These are phyloP conservation scores for Cladosporium velox DNA, from an alignment of 2,329 filamentous ascomycete genomes.

Conservation along the genomic window DNA sequence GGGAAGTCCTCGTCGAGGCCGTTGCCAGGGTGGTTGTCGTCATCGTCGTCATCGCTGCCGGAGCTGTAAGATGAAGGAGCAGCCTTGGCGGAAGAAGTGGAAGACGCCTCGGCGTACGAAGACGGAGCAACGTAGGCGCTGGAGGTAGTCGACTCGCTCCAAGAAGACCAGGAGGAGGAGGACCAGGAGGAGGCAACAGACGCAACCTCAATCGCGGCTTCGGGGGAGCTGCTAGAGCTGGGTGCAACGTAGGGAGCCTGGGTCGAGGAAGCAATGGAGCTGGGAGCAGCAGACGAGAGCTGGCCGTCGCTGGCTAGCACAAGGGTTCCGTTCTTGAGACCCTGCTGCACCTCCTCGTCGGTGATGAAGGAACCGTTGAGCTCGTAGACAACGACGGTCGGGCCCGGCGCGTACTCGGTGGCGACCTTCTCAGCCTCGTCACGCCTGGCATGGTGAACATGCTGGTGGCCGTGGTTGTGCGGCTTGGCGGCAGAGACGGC, in stretches of 20 bases:
- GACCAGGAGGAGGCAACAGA: conserved; percentile 1
- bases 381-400: conserved; percentile 70
- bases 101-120: conserved; percentile 24
- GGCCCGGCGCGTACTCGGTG: conserved; percentile 59
- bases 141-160: conserved; percentile 33
- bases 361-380: conserved; percentile 65
- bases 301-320: conserved; percentile 61
- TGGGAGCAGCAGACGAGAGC: conserved; percentile 34
- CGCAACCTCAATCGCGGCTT: conserved; percentile 29
- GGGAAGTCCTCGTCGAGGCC: conserved; percentile 73
- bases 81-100: conserved; percentile 35
- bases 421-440: conserved; percentile 49
- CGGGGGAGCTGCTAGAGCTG: conserved; percentile 8
- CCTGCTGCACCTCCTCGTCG: conserved; percentile 66
- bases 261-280: conserved; percentile 42
- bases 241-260: conserved; percentile 32
- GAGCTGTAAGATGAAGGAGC: conserved; percentile 18
- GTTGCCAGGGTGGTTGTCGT: conserved; percentile 35
- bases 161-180: conserved; percentile 23
- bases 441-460: conserved; percentile 60
- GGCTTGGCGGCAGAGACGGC: conserved; percentile 58
- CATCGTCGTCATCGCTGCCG: conserved; percentile 25
- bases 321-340: conserved; percentile 67
- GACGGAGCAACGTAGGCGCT: conserved; percentile 27
- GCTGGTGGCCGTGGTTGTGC: conserved; percentile 56